These are phyloP conservation scores for Selenicereus undatus DNA, from an alignment of 148 eudicot genomes.

Conservation along the genomic window DNA sequence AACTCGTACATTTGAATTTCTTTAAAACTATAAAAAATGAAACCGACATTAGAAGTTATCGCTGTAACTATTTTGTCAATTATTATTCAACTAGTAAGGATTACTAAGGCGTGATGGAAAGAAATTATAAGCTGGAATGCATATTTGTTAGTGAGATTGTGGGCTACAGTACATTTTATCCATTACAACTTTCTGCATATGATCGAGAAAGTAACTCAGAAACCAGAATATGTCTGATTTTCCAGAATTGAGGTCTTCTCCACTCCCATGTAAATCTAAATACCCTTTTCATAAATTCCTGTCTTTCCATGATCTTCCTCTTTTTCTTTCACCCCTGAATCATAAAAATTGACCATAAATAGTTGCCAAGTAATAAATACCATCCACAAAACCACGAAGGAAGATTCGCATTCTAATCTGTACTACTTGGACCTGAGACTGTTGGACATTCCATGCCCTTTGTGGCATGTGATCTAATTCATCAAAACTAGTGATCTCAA, in stretches of 20 bases:
- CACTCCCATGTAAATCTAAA: background rate
- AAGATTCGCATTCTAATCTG: background rate
- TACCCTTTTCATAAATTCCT: slow-evolving; percentile 3
- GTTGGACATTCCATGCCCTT: background rate
- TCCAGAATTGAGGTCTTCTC: background rate
- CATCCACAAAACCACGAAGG: background rate
- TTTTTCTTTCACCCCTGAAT: background rate
- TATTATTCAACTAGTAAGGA: background rate
- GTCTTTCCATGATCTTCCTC: background rate
- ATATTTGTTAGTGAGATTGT: background rate
- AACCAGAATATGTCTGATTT: slow-evolving; percentile 2
- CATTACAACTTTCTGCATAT: background rate
- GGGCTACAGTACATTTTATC: slow-evolving; percentile 3
- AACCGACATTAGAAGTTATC: too few species aligned
- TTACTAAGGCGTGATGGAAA: background rate
- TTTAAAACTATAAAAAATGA: too few species aligned
- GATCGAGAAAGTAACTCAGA: background rate
- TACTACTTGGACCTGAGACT: background rate
- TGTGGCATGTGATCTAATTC: background rate
- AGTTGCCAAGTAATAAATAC: background rate
- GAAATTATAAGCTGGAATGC: background rate
- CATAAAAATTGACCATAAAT: slow-evolving; percentile 3
- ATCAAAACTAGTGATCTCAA: background rate
- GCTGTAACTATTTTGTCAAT: too few species aligned
- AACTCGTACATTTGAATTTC: too few species aligned